A percentile compares a stretch with the other conserved stretches of the same genome.
These are phyloP conservation scores for Citrus unshiu DNA, from an alignment of 345 rosid species.

Conservation along the genomic window DNA sequence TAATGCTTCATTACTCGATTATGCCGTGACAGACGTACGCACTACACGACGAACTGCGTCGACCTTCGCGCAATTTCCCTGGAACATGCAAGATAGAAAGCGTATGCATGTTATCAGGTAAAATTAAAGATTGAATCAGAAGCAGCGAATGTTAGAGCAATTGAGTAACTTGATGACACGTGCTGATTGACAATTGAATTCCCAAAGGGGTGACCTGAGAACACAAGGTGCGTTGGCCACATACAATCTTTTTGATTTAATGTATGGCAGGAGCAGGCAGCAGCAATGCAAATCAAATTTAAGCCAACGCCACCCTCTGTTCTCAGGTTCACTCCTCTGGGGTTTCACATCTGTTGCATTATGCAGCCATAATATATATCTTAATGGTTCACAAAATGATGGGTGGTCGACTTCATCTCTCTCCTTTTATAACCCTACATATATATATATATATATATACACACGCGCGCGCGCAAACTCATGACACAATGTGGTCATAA, in stretches of 20 bases:
- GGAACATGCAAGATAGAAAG: not conserved
- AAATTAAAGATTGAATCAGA: not conserved
- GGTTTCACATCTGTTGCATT: not conserved
- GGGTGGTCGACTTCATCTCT: not conserved
- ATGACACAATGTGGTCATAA: conserved; percentile 6
- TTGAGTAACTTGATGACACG: not conserved
- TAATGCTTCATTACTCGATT: not conserved
- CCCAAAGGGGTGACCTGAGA: conserved; percentile 48
- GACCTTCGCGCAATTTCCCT: not conserved
- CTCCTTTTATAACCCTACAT: not conserved
- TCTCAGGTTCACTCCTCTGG: conserved; percentile 30
- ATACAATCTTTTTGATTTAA: not conserved
- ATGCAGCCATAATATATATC: not conserved
- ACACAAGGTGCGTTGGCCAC: conserved; percentile 17
- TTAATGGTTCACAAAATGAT: not conserved
- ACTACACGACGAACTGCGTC: too few species aligned
- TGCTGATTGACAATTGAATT: not conserved
- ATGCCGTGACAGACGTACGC: too few species aligned
- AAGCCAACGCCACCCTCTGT: conserved; percentile 15
- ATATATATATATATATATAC: too few species aligned
- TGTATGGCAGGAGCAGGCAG: not conserved
- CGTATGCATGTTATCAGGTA: conserved; percentile 21
- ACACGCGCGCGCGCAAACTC: not conserved
- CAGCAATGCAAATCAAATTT: not conserved
- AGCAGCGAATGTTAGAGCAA: not conserved